Percentiles rank a stretch among this genome's conserved stretches.
Evolutionary conservation across 2,329 filamentous ascomycete species (phyloP).

Genomic region (Aureobasidium uvarum): DNA sequence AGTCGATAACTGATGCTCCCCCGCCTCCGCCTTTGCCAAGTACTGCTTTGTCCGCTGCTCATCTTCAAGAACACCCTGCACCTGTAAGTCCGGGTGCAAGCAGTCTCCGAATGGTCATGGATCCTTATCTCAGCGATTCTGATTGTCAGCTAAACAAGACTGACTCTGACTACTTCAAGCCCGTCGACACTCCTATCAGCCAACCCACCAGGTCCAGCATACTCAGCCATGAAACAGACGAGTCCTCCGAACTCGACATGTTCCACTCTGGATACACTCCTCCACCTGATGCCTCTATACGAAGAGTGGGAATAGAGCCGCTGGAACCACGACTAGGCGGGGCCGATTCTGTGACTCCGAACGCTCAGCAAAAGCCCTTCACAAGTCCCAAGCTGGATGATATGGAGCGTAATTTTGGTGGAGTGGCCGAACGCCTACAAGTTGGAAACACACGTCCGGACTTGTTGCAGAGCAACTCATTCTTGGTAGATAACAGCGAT

Average conservation of each 20-base stretch:
- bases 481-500: constrained; percentile 55
- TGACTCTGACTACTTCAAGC: background rate
- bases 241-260: constrained; percentile 51
- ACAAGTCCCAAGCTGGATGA: constrained; percentile 25
- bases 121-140: constrained; percentile 64
- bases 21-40: constrained; percentile 59
- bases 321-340: constrained; percentile 18
- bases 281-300: constrained; percentile 68
- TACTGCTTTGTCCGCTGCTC: constrained; percentile 32
- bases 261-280: constrained; percentile 77
- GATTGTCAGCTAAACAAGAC: constrained; percentile 4
- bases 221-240: constrained; percentile 36
- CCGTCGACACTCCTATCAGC: constrained; percentile 23
- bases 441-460: constrained; percentile 29
- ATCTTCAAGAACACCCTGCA: constrained; percentile 50
- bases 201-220: constrained; percentile 32
- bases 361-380: background rate
- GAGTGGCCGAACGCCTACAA: constrained; percentile 35
- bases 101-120: constrained; percentile 83
- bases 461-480: constrained; percentile 40
- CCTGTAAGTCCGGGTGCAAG: constrained; percentile 58
- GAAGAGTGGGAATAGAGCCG: constrained; percentile 38
- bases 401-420: constrained; percentile 6
- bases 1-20: constrained; percentile 70
- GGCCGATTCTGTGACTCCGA: background rate